A percentile compares a stretch with the other conserved stretches of the same genome.
Conservation (phyloP, 1,139 yeast species). For the Suhomyces terraborum region DNA sequence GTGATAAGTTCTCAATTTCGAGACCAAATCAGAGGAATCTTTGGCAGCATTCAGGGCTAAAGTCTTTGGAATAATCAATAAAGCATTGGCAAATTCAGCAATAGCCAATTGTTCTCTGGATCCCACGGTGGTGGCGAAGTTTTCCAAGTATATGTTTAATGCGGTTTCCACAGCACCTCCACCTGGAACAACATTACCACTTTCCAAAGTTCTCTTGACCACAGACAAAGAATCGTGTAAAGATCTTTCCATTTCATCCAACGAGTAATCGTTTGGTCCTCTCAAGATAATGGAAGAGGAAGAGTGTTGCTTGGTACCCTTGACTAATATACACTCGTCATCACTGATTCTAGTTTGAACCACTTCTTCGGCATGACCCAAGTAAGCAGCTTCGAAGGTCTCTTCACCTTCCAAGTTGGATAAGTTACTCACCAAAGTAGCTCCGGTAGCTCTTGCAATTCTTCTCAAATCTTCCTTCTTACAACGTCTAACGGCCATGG, state of each 20-base stretch:
- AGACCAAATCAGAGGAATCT: slow-evolving; percentile 91
- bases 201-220: slow-evolving; percentile 93
- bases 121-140: slow-evolving; percentile 96
- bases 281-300: slow-evolving; percentile 90
- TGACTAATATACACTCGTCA: slow-evolving; percentile 93
- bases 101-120: slow-evolving; percentile 97
- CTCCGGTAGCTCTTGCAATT: slow-evolving; percentile 98
- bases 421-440: slow-evolving; percentile 81
- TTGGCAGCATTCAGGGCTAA: slow-evolving; percentile 97
- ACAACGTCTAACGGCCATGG: slow-evolving; percentile 98
- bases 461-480: slow-evolving; percentile 95
- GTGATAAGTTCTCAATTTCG: slow-evolving; percentile 94
- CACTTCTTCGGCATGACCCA: slow-evolving; percentile 93
- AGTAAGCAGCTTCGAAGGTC: slow-evolving; percentile 81
- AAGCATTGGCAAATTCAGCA: slow-evolving; percentile 92
- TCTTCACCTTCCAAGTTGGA: slow-evolving; percentile 98
- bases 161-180: slow-evolving; percentile 99
- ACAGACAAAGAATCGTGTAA: slow-evolving; percentile 93
- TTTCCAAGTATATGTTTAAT: slow-evolving; percentile 89
- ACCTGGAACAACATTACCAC: slow-evolving; percentile 95
- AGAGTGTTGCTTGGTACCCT: slow-evolving; percentile 92
- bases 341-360: slow-evolving; percentile 90
- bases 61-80: slow-evolving; percentile 93
- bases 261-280: slow-evolving; percentile 93
- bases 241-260: slow-evolving; percentile 98